phyloP scores from a whole-genome alignment of 768 basidiomycete genomes.

The Gloeophyllum trabeum region DNA sequence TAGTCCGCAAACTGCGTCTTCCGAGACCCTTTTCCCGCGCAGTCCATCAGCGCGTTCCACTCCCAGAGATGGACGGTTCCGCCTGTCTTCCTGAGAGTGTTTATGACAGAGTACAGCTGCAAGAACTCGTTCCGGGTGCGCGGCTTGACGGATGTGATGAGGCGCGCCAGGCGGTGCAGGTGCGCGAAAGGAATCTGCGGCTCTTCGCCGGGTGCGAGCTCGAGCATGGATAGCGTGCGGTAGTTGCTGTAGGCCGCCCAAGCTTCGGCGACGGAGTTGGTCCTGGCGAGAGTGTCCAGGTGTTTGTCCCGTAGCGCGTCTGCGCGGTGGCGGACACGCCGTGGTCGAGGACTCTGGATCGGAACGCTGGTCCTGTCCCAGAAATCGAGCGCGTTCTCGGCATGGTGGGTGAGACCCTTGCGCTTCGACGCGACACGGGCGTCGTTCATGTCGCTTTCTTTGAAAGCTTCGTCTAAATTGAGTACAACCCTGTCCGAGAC shows the following conservation, averaged over 20 bases:
- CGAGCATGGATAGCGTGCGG: constrained; percentile 2
- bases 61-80: constrained; percentile 49
- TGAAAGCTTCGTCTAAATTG: no score
- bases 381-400: not conserved
- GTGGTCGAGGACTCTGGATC: not conserved
- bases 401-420: not conserved
- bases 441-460: not conserved
- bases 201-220: not conserved
- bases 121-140: constrained; percentile 51
- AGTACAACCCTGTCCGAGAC: no score
- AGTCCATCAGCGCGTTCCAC: constrained; percentile 69
- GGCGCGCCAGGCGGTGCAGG: constrained; percentile 53
- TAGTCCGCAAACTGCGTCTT: constrained; percentile 47
- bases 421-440: not conserved
- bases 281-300: constrained; percentile 20
- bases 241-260: constrained; percentile 31
- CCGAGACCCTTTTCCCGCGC: constrained; percentile 55
- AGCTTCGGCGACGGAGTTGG: constrained; percentile 20
- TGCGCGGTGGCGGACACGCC: not conserved
- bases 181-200: constrained; percentile 1
- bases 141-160: constrained; percentile 41
- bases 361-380: not conserved
- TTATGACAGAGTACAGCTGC: constrained; percentile 58
- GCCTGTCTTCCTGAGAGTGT: constrained; percentile 40
- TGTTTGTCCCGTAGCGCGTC: constrained; percentile 9